These are phyloP conservation scores for Catunica adiposa DNA, from an alignment of 2,329 filamentous ascomycete species.

Conservation along the genomic window DNA sequence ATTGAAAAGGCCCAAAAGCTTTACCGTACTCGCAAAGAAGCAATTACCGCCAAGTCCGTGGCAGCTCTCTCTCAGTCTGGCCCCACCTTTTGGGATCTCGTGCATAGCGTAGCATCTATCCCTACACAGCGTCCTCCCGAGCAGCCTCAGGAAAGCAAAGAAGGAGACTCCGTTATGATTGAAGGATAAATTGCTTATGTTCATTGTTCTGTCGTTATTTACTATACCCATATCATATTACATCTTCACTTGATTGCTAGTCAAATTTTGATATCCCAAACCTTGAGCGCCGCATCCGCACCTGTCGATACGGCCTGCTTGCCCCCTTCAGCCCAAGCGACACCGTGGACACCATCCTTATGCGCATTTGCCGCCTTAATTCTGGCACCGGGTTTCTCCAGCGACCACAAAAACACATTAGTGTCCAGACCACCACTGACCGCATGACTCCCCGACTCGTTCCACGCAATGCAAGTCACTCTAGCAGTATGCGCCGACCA, in stretches of 20 bases:
- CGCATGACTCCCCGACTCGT: slow-evolving; percentile 56
- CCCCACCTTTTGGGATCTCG: not conserved
- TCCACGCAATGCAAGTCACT: slow-evolving; percentile 54
- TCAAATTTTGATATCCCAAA: slow-evolving; percentile 42
- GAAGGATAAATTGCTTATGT: not conserved
- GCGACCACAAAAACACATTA: slow-evolving; percentile 81
- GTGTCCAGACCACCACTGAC: slow-evolving; percentile 80
- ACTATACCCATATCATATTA: not conserved
- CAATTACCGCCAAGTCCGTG: not conserved
- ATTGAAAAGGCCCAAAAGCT: not conserved
- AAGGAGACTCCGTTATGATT: not conserved
- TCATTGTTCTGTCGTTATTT: no score
- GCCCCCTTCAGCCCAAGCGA: slow-evolving; percentile 57
- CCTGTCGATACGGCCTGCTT: slow-evolving; percentile 60
- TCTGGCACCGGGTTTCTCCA: slow-evolving; percentile 66
- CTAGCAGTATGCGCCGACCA: slow-evolving; percentile 46
- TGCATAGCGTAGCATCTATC: not conserved
- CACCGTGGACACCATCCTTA: slow-evolving; percentile 85
- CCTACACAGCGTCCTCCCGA: not conserved
- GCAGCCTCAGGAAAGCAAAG: not conserved
- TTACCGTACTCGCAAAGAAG: not conserved
- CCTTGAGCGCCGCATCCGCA: slow-evolving; percentile 78
- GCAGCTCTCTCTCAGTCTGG: not conserved
- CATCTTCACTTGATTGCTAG: not conserved
- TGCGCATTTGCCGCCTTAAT: slow-evolving; percentile 78